A percentile compares a stretch with the other conserved stretches of the same genome.
phyloP scores from a whole-genome alignment of 1,284 basidiomycete species.

The Ustilago lituana region DNA sequence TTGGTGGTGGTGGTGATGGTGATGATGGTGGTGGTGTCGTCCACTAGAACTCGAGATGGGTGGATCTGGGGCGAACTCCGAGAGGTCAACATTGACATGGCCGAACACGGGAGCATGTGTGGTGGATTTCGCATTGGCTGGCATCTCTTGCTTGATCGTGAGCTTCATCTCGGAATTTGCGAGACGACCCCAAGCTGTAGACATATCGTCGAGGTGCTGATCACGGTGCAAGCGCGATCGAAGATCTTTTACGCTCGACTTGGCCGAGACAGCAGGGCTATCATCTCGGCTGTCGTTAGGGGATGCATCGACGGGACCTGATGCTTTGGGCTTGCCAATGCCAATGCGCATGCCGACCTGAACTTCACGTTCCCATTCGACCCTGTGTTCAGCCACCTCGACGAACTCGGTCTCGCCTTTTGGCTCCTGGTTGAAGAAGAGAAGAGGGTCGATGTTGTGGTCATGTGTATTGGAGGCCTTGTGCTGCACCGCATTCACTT shows the following conservation, averaged over 20 bases:
- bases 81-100: slow-evolving; percentile 76
- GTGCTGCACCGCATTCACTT: slow-evolving; percentile 17
- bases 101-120: slow-evolving; percentile 70
- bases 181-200: slow-evolving; percentile 51
- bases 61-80: slow-evolving; percentile 77
- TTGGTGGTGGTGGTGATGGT: slow-evolving; percentile 46
- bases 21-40: slow-evolving; percentile 43
- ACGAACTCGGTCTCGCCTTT: slow-evolving; percentile 46
- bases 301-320: slow-evolving; percentile 10
- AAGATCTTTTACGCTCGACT: slow-evolving; percentile 40
- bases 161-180: slow-evolving; percentile 53
- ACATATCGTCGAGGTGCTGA: slow-evolving; percentile 30
- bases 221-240: slow-evolving; percentile 23
- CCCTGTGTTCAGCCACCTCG: slow-evolving; percentile 45
- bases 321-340: slow-evolving; percentile 50
- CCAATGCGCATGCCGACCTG: slow-evolving; percentile 56
- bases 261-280: slow-evolving; percentile 33
- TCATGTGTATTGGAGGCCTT: slow-evolving; percentile 17
- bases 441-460: slow-evolving; percentile 38
- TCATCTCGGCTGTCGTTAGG: slow-evolving; percentile 23
- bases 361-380: slow-evolving; percentile 54
- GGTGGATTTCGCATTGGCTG: slow-evolving; percentile 28
- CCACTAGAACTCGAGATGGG: slow-evolving; percentile 40
- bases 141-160: slow-evolving; percentile 52
- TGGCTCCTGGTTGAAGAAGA: slow-evolving; percentile 49